Conservation (phyloP, 129 eudicot species). For the Flaveria trinervia region DNA sequence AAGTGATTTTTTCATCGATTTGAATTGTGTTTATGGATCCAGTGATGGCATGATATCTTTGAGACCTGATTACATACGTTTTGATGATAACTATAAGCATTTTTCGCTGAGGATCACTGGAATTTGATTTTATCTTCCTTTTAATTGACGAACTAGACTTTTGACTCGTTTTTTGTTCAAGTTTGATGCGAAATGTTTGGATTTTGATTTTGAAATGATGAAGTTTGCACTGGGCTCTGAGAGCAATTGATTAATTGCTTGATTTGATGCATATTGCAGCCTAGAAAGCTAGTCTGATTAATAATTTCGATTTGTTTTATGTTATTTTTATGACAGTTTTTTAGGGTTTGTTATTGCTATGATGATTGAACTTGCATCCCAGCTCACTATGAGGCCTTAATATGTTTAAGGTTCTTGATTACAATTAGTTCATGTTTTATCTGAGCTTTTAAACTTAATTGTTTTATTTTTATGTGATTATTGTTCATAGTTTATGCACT, state of each 20-base stretch:
- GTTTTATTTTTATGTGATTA: too few relatives aligned
- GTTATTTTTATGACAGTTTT: background rate
- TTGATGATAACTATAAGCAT: slow-evolving; percentile 46
- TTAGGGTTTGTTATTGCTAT: slow-evolving; percentile 7
- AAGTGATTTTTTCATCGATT: background rate
- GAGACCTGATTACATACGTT: slow-evolving; percentile 43
- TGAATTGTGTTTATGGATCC: slow-evolving; percentile 13
- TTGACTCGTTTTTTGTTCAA: background rate
- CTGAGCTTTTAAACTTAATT: slow-evolving; percentile 14
- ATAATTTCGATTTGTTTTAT: background rate
- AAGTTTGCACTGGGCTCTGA: slow-evolving; percentile 69
- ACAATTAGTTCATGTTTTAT: slow-evolving; percentile 25
- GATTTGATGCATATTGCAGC: slow-evolving; percentile 46
- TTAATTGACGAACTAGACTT: too few relatives aligned
- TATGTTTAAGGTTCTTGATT: slow-evolving; percentile 43
- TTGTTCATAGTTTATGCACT: too few relatives aligned
- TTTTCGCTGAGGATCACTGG: slow-evolving; percentile 35
- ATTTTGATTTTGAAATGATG: slow-evolving; percentile 38
- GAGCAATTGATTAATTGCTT: slow-evolving; percentile 39
- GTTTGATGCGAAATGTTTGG: background rate
- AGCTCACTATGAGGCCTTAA: slow-evolving; percentile 49
- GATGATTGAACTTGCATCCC: slow-evolving; percentile 51
- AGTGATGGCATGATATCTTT: slow-evolving; percentile 53
- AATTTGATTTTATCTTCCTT: too few relatives aligned
- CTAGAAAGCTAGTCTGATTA: slow-evolving; percentile 52